Evolutionary conservation across 2,329 filamentous ascomycete genomes (phyloP).

Genomic region (Fusarium sp.): DNA sequence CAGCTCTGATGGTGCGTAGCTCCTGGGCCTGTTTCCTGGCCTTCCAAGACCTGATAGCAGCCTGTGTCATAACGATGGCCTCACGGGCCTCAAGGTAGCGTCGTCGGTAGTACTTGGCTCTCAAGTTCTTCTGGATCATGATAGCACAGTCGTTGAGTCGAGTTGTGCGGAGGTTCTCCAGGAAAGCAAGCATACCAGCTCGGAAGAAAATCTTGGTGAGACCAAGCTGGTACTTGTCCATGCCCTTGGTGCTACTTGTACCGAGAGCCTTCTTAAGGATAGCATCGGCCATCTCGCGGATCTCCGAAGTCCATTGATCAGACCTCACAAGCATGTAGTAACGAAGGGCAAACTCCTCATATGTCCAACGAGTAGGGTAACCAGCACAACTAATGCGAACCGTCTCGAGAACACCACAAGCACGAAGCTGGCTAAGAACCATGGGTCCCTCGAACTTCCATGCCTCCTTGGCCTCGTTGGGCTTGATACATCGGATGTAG

Average conservation of each 20-base stretch:
- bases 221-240: slow-evolving; percentile 97
- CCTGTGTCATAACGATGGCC: slow-evolving; percentile 84
- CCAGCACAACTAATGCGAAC: slow-evolving; percentile 97
- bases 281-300: slow-evolving; percentile 91
- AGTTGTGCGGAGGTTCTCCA: slow-evolving; percentile 92
- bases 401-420: slow-evolving; percentile 98
- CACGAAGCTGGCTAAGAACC: slow-evolving; percentile 96
- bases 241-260: slow-evolving; percentile 76
- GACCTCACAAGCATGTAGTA: slow-evolving; percentile 99
- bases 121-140: slow-evolving; percentile 98
- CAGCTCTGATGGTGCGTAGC: slow-evolving; percentile 84
- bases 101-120: slow-evolving; percentile 93
- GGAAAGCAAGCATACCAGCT: slow-evolving; percentile 97
- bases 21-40: slow-evolving; percentile 84
- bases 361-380: slow-evolving; percentile 98
- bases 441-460: slow-evolving; percentile 99
- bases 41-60: slow-evolving; percentile 80
- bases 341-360: slow-evolving; percentile 95
- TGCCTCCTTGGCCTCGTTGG: slow-evolving; percentile 94
- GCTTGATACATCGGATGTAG: slow-evolving; percentile 99
- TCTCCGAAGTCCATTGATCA: slow-evolving; percentile 90
- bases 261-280: slow-evolving; percentile 92
- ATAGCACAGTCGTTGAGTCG: slow-evolving; percentile 93
- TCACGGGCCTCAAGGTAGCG: slow-evolving; percentile 89
- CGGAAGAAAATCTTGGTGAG: slow-evolving; percentile 99